These are phyloP conservation scores for Penicillium samsonianum DNA, from an alignment of 495 filamentous ascomycete genomes.

Conservation along the genomic window DNA sequence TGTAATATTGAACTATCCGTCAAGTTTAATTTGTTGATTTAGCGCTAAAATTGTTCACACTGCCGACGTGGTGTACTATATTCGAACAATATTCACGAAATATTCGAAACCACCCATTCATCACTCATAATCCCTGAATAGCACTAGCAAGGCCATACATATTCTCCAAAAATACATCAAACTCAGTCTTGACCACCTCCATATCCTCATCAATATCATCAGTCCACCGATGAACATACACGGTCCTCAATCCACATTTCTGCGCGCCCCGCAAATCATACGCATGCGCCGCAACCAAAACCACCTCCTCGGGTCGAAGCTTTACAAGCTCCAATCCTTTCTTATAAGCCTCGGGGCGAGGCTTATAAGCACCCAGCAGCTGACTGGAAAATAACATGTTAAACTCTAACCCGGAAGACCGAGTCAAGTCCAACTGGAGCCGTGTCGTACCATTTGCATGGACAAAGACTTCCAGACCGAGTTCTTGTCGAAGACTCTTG, in stretches of 20 bases:
- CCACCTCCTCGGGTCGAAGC: constrained; percentile 46
- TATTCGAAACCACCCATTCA: not conserved
- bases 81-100: not conserved
- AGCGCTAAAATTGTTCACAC: too few species aligned
- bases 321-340: constrained; percentile 49
- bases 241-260: constrained; percentile 47
- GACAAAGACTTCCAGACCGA: constrained; percentile 43
- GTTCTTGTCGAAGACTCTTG: constrained; percentile 21
- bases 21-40: too few species aligned
- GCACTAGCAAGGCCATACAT: constrained; percentile 33
- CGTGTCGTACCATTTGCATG: constrained; percentile 58
- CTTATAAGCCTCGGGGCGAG: constrained; percentile 44
- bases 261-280: constrained; percentile 53
- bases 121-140: constrained; percentile 17
- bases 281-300: constrained; percentile 56
- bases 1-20: too few species aligned
- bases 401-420: constrained; percentile 51
- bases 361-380: constrained; percentile 51
- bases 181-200: constrained; percentile 42
- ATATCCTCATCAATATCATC: constrained; percentile 56
- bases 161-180: constrained; percentile 49
- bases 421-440: constrained; percentile 53
- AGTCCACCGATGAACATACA: constrained; percentile 56
- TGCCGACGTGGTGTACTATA: too few species aligned
- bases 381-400: constrained; percentile 55